Evolutionary conservation across 257 asterid species (phyloP).

Genomic region (Lantana camara): DNA sequence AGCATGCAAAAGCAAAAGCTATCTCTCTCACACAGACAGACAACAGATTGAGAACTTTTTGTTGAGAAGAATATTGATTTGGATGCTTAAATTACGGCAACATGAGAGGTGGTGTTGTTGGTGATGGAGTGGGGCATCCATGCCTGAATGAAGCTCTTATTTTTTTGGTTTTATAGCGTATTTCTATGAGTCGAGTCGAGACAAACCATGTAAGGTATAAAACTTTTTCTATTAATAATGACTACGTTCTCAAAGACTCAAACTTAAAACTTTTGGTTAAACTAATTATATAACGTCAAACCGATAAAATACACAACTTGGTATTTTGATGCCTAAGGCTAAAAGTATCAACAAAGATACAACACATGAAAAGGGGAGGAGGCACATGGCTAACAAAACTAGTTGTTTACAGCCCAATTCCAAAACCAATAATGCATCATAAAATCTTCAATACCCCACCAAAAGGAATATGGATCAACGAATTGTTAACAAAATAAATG

Average conservation of each 20-base stretch:
- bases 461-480: too few species aligned
- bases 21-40: neutral
- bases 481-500: too few species aligned
- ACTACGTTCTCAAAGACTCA: too few species aligned
- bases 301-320: slow-evolving; percentile 30
- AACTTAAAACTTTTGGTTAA: too few species aligned
- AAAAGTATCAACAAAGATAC: slow-evolving; percentile 28
- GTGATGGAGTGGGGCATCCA: slow-evolving; percentile 19
- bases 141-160: neutral
- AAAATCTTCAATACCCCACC: slow-evolving; percentile 19
- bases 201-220: too few species aligned
- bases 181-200: too few species aligned
- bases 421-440: neutral
- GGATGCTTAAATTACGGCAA: slow-evolving; percentile 35
- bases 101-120: slow-evolving; percentile 10
- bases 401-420: slow-evolving; percentile 44
- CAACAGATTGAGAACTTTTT: neutral
- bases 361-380: slow-evolving; percentile 24
- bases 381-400: slow-evolving; percentile 41
- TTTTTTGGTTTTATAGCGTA: too few species aligned
- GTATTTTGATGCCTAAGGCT: slow-evolving; percentile 21
- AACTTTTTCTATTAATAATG: too few species aligned
- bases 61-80: slow-evolving; percentile 6
- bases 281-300: too few species aligned
- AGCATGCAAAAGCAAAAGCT: slow-evolving; percentile 26